Evolutionary conservation across 2,329 filamentous ascomycete species (phyloP), one percentile per base, ranked within the genome.

Genomic region (Xylaria arbuscula): DNA sequence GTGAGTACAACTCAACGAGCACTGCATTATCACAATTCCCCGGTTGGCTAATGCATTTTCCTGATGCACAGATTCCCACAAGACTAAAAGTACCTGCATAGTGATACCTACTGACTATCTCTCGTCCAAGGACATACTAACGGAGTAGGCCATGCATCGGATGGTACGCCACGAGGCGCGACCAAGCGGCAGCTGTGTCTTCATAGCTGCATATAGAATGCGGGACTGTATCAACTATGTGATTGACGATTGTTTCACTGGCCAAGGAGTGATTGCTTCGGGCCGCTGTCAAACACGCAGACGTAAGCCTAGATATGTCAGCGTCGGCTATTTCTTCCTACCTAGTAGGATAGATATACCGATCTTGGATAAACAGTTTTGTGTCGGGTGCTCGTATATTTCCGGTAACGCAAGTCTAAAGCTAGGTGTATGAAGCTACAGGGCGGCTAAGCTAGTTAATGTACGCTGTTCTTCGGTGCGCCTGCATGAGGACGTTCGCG

Each of bases 261-360:
- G 34, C 45, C 48, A 17, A 11, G 51, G 10, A 42, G 45, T n/a
- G 9, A 22, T 34, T 7, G 36, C 19, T 57, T 34, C 11, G 42
- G 56, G 56, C 53, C 56, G 17, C 42, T 42, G 53, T 54, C 61
- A 68, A 65, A 68, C 66, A 68, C 42, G 42, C 38, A 34, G 10
- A 51, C 55, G 54, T 50, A 28, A 36, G n/a, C 32, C 32, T 45
- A 22, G 15, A 8, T 24, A 17, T 40, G 36, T 56, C 19, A 7
- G 22, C 15, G n/a, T 45, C 55, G 53, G 57, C 11, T 22, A 32
- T 22, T 17, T 24, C 32, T 17, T 7, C 32, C 6, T 55, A 56
- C n/a, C 50, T 17, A 47, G 50, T n/a, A 9, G 45, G 13, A 38
- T 9, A 38, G 9, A 38, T 13, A 28, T 28, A 28, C 28, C 28